phyloP scores from a whole-genome alignment of 2,329 filamentous ascomycete genomes.

The Cladophialophora chaetospira region DNA sequence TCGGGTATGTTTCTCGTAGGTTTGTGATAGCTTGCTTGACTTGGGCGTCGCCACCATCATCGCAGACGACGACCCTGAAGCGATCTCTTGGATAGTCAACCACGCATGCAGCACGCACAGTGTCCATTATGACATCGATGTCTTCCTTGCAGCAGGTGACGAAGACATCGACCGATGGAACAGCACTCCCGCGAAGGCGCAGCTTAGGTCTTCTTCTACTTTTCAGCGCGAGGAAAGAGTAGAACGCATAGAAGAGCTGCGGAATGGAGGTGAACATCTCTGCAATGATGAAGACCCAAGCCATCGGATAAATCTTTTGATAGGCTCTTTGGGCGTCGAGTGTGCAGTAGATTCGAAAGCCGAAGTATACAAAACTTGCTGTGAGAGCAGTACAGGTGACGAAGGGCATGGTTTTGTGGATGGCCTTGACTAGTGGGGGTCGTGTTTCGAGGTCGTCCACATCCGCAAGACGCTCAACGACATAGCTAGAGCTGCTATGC shows the following conservation, averaged over 20 bases:
- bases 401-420: conserved; percentile 20
- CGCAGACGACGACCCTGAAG: conserved; percentile 57
- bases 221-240: conserved; percentile 20
- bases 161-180: conserved; percentile 59
- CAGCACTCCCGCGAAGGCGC: conserved; percentile 40
- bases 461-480: conserved; percentile 10
- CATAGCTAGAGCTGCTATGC: background rate
- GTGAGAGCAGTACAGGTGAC: conserved; percentile 15
- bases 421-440: conserved; percentile 13
- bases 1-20: conserved; percentile 31
- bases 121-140: conserved; percentile 57
- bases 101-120: conserved; percentile 53
- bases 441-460: conserved; percentile 25
- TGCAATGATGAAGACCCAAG: conserved; percentile 28
- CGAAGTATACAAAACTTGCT: conserved; percentile 27
- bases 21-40: conserved; percentile 46
- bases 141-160: conserved; percentile 60
- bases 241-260: conserved; percentile 23
- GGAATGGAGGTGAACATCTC: conserved; percentile 25
- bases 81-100: conserved; percentile 56
- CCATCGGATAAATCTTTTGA: conserved; percentile 26
- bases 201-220: conserved; percentile 22
- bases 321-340: conserved; percentile 11
- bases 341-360: conserved; percentile 22
- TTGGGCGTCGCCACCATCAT: conserved; percentile 48